Evolutionary conservation across 495 filamentous ascomycete genomes (phyloP).

Genomic region (Daldinia loculata): DNA sequence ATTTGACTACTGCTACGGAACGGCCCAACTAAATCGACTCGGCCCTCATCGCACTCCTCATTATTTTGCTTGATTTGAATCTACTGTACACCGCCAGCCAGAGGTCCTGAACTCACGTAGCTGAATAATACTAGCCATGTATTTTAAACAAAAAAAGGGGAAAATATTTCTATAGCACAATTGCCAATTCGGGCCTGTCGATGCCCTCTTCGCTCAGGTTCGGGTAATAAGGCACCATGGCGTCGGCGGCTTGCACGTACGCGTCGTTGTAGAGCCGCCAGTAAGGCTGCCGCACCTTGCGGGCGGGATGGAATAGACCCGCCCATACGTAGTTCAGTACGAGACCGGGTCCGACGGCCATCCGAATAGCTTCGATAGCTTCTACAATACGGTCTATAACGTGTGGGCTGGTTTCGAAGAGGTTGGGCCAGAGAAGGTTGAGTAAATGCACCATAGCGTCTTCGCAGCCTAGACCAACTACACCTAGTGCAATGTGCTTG

Average conservation of each 20-base stretch:
- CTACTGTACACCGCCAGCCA: slow-evolving; percentile 32
- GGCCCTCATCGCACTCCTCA: slow-evolving; percentile 1
- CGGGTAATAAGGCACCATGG: slow-evolving; percentile 96
- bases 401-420: slow-evolving; percentile 98
- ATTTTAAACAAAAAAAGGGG: background rate
- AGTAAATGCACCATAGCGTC: slow-evolving; percentile 98
- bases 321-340: slow-evolving; percentile 99
- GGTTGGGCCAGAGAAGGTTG: slow-evolving; percentile 93
- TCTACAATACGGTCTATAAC: slow-evolving; percentile 98
- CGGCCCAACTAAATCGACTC: background rate
- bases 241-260: slow-evolving; percentile 93
- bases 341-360: slow-evolving; percentile 88
- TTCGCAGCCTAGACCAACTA: slow-evolving; percentile 96
- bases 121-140: slow-evolving; percentile 13
- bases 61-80: slow-evolving; percentile 12
- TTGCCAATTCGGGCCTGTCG: slow-evolving; percentile 78
- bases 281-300: slow-evolving; percentile 92
- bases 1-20: slow-evolving; percentile 3
- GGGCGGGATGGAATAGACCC: slow-evolving; percentile 93
- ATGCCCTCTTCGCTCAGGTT: slow-evolving; percentile 78
- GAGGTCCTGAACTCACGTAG: slow-evolving; percentile 8
- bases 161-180: slow-evolving; percentile 72
- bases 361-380: slow-evolving; percentile 94
- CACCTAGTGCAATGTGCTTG: slow-evolving; percentile 95
- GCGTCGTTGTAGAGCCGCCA: slow-evolving; percentile 96